Evolutionary conservation across 371 early-diverging fungal species (phyloP), one percentile per base, ranked within the genome.

Genomic region (Dichotomocladium elegans): DNA sequence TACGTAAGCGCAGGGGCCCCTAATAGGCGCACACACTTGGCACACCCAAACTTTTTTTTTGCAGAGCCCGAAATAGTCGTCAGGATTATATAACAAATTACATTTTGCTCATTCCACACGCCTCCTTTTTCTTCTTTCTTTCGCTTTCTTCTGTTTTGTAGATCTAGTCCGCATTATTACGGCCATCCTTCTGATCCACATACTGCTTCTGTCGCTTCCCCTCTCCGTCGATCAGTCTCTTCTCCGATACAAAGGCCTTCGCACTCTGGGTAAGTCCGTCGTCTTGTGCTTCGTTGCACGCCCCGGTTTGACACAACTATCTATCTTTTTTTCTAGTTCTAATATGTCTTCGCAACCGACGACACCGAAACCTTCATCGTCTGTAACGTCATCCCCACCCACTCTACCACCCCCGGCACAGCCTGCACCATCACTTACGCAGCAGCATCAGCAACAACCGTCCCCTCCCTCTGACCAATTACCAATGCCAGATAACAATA

Each of bases 311-410:
- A 55, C 55, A 55, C 46, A 21, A 24, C 30, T 30, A 12, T 35
- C 41, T 34, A 46, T 45, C 19, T 50, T 19, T 34, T 17, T 33
- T 6, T 25, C 19, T 27, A 47, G 49, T 48, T 47, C 34, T 49
- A 53, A 47, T 48, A 58, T 58, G 59, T 58, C 59, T 22, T 55
- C 55, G 19, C 59, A 58, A 33, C 59, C 59, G 4, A 53, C 59
- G 6, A 58, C 59, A n/a, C 59, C 59, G n/a, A 43, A 46, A 47
- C 59, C 59, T 12, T 22, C 49, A 24, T 24, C 37, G 12, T 22
- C 24, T 14, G 15, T 40, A 34, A 24, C 49, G 9, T 49, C 49
- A 49, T 19, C 34, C 24, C 28, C 28, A 53, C 9, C 53, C 6
- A 25, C 43, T 22, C 7, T 44, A 33, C 24, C 44, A 6, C 50